Base-by-base conservation (phyloP, 2,329 filamentous ascomycete species). In the Penicillium expansum region DNA sequence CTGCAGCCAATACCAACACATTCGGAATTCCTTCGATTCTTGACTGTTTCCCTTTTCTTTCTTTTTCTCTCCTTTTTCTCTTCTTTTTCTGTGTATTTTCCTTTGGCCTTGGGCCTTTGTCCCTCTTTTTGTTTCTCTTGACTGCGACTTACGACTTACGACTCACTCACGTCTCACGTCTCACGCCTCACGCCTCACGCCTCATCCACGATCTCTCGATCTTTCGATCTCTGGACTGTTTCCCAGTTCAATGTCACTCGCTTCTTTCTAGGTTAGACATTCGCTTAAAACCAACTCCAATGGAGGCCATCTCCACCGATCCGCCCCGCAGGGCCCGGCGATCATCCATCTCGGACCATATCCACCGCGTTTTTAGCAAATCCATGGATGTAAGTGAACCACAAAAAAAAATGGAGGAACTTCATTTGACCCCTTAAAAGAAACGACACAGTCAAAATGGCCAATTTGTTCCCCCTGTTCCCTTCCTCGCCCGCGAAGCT, bases 301-400 rank as follows among this genome's bases (percentile, higher is more conserved):
- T 65, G 63, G 48, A 43, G 20, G n/a, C 16, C 27, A n/a, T 41
- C 30, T 48, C 57, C 33, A 56, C 48, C 41, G 57, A 63, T 57
- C 60, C 48, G 42, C 60, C 61, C 63, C 60, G 63, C 62, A 51
- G 56, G 45, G 49, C 35, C 48, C 63, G 63, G 24, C 56, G 62
- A 63, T 64, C 64, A 32, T 67, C 64, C 38, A 59, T 67, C 49
- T 61, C 64, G 5, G 58, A 59, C 29, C 63, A 63, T 24, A 56
- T 67, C 24, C 62, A 64, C 18, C 64, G 64, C 9, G 62, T 61
- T 6, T 56, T 67, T 24, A 51, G 53, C 44, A 56, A 58, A 32
- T 55, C 56, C 22, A 55, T 58, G 18, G 62, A 64, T 48, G 64
- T 65, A 58, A 41, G 52, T 54, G 13, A n/a, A 37, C 30, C 4